phyloP scores from a whole-genome alignment of 2,329 filamentous ascomycete species.

The Blastomyces parvus region DNA sequence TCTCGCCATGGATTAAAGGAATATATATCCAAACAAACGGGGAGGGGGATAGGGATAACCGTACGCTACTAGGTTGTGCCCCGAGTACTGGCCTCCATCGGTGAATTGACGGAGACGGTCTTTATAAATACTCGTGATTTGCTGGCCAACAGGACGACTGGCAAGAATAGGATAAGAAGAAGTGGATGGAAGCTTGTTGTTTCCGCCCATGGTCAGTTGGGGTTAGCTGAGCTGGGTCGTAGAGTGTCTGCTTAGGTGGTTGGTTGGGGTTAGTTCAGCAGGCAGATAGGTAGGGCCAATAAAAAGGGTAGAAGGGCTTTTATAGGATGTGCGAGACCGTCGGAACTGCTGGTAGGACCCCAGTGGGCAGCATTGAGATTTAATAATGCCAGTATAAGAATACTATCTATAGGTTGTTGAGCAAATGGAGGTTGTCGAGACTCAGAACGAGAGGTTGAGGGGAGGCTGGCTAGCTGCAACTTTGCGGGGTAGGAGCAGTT shows the following conservation, averaged over 20 bases:
- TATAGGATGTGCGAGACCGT: background rate
- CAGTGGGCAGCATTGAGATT: background rate
- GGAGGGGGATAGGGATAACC: slow-evolving; percentile 21
- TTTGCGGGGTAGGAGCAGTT: background rate
- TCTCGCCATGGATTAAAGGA: background rate
- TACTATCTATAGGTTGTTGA: background rate
- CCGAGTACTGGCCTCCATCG: slow-evolving; percentile 64
- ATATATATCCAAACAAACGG: slow-evolving; percentile 11
- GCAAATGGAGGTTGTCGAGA: background rate
- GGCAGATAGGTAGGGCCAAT: background rate
- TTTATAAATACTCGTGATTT: slow-evolving; percentile 76
- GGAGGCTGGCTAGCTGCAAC: background rate
- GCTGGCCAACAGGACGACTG: slow-evolving; percentile 56
- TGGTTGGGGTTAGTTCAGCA: background rate
- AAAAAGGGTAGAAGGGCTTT: background rate
- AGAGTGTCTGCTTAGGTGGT: background rate
- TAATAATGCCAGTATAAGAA: background rate
- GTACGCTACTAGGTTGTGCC: slow-evolving; percentile 62
- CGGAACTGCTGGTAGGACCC: background rate
- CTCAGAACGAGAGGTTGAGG: background rate
- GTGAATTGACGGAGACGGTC: slow-evolving; percentile 77
- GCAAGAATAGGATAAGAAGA: slow-evolving; percentile 43
- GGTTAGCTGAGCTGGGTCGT: background rate
- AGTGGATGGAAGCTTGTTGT: slow-evolving; percentile 27
- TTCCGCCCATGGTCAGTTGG: slow-evolving; percentile 28